Percentiles rank a stretch among this genome's conserved stretches.
Conservation (phyloP, 2,329 filamentous ascomycete genomes). For the Diaporthe amygdali region DNA sequence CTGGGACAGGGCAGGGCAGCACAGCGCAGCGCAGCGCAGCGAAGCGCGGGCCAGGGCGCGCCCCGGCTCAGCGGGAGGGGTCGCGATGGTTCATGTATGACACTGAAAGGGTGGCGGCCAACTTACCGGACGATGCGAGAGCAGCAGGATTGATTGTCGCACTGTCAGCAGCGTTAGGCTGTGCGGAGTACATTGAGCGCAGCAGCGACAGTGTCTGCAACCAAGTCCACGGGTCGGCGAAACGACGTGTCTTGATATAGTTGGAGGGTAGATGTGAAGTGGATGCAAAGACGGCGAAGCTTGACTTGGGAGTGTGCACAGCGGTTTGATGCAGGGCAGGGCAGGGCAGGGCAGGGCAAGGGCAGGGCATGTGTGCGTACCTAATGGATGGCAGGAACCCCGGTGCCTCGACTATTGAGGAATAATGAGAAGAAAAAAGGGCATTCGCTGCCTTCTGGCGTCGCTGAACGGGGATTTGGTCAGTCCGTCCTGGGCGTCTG, state of each 20-base stretch:
- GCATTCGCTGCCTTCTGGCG: conserved; percentile 26
- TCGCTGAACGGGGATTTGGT: conserved; percentile 23
- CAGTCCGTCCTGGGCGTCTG: conserved; percentile 19
- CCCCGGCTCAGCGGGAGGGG: conserved; percentile 25
- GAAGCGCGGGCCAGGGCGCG: conserved; percentile 20
- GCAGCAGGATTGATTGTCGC: conserved; percentile 91
- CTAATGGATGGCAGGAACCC: conserved; percentile 55
- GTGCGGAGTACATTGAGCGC: conserved; percentile 62
- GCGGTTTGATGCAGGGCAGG: conserved; percentile 41
- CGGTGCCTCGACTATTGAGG: conserved; percentile 29
- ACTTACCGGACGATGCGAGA: conserved; percentile 79
- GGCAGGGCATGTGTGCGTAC: conserved; percentile 51
- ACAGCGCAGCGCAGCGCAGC: conserved; percentile 1
- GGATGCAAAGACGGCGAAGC: conserved; percentile 37
- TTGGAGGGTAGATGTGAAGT: conserved; percentile 49
- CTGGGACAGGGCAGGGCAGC: conserved; percentile 5
- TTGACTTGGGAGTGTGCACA: conserved; percentile 41
- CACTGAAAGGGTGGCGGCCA: conserved; percentile 23
- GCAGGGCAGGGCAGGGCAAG: conserved; percentile 28
- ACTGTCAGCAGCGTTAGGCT: conserved; percentile 78
- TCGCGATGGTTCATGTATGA: conserved; percentile 28
- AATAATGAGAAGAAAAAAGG: conserved; percentile 32
- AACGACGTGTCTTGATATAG: conserved; percentile 68
- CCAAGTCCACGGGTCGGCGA: conserved; percentile 52
- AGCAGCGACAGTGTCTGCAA: conserved; percentile 42